phyloP scores from a whole-genome alignment of 352 stramenopile genomes.

The Plasmopara muralis region DNA sequence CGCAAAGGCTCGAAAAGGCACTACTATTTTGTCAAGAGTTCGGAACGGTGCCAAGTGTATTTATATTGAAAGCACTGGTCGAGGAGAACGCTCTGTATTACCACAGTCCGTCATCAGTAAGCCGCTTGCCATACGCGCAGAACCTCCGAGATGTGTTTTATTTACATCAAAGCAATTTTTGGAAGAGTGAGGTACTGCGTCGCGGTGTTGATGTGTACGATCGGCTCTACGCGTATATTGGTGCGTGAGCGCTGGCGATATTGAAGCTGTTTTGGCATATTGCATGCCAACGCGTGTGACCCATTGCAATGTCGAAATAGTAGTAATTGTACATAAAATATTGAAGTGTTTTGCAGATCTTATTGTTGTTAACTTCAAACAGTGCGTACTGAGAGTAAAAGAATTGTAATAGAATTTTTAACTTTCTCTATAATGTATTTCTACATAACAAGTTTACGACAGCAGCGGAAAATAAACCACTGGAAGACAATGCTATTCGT shows the following conservation, averaged over 20 bases:
- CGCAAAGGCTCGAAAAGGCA: conserved; percentile 16
- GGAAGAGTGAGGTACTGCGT: conserved; percentile 50
- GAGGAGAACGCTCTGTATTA: conserved; percentile 62
- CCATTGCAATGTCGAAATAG: too few species aligned
- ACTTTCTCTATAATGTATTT: too few species aligned
- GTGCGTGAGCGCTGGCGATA: neutral
- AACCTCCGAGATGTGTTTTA: conserved; percentile 74
- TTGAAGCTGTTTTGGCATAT: too few species aligned
- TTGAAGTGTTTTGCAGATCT: too few species aligned
- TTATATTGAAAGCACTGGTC: conserved; percentile 52
- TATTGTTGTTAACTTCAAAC: too few species aligned
- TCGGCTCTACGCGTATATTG: conserved; percentile 27
- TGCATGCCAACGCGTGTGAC: too few species aligned
- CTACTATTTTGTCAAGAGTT: conserved; percentile 63
- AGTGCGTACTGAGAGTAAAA: too few species aligned
- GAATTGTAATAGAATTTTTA: too few species aligned
- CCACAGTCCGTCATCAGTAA: conserved; percentile 26
- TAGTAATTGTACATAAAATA: too few species aligned
- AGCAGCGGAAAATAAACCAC: too few species aligned
- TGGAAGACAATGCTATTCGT: too few species aligned
- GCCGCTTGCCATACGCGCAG: conserved; percentile 49
- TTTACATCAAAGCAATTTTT: conserved; percentile 52
- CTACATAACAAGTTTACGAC: too few species aligned
- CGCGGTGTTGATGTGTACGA: conserved; percentile 49
- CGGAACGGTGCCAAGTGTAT: conserved; percentile 48